Conservation (phyloP, 805 yeast species). For the Saccharomycopsis malanga region DNA sequence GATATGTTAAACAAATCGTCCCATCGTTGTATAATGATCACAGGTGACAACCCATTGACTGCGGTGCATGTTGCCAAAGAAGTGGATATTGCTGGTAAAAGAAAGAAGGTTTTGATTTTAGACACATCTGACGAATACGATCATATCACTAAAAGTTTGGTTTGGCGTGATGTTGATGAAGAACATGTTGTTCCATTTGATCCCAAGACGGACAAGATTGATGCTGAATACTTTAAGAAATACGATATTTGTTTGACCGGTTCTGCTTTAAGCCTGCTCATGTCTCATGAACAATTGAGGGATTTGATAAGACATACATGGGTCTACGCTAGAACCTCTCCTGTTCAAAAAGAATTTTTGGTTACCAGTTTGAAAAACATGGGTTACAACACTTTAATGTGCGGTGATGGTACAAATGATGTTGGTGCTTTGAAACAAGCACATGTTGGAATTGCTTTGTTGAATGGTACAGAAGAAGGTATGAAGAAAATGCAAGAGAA, state of each 20-base stretch:
- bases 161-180: constrained; percentile 84
- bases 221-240: constrained; percentile 44
- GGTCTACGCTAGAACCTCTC: constrained; percentile 98
- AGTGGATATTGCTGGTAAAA: constrained; percentile 78
- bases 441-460: constrained; percentile 94
- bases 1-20: constrained; percentile 90
- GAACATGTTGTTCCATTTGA: constrained; percentile 60
- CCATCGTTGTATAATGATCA: constrained; percentile 95
- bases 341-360: constrained; percentile 89
- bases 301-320: constrained; percentile 81
- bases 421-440: constrained; percentile 99
- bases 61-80: constrained; percentile 97
- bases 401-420: constrained; percentile 99
- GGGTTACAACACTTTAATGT: constrained; percentile 93
- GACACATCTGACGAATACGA: constrained; percentile 70
- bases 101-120: constrained; percentile 76
- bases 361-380: constrained; percentile 74
- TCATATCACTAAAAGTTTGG: constrained; percentile 46
- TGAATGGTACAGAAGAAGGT: constrained; percentile 94
- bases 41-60: constrained; percentile 97
- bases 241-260: constrained; percentile 92
- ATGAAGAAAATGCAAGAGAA: constrained; percentile 82
- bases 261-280: constrained; percentile 66
- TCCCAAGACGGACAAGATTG: constrained; percentile 49
- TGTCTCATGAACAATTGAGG: constrained; percentile 56